phyloP scores from a whole-genome alignment of 768 basidiomycete species.

The Lactarius hatsudake region DNA sequence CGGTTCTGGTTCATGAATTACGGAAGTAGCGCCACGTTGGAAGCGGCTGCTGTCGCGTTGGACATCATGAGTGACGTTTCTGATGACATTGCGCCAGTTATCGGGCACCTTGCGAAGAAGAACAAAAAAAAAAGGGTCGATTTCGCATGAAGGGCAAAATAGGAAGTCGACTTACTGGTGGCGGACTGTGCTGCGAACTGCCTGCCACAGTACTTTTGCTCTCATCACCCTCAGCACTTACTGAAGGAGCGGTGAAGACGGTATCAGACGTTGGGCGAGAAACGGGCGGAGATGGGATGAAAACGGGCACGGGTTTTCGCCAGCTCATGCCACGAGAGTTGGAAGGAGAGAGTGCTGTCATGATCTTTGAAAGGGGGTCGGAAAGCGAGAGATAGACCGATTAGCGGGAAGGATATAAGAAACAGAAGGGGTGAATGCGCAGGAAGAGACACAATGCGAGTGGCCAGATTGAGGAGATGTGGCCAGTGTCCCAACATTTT shows the following conservation, averaged over 20 bases:
- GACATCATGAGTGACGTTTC: constrained; percentile 9
- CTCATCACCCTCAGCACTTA: neutral
- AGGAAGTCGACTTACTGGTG: constrained; percentile 14
- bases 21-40: neutral
- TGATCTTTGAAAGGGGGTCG: constrained; percentile 21
- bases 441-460: constrained; percentile 16
- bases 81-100: constrained; percentile 18
- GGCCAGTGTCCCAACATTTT: constrained; percentile 8
- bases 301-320: constrained; percentile 28
- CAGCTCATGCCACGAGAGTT: constrained; percentile 23
- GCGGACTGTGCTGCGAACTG: neutral
- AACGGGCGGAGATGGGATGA: constrained; percentile 24
- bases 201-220: neutral
- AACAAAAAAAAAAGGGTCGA: neutral
- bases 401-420: constrained; percentile 21
- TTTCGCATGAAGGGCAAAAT: neutral
- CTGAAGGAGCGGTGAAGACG: constrained; percentile 1
- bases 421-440: constrained; percentile 12
- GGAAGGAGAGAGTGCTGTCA: constrained; percentile 21
- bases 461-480: constrained; percentile 14
- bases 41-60: constrained; percentile 6
- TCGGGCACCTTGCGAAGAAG: constrained; percentile 18
- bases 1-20: neutral
- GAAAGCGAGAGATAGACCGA: constrained; percentile 7
- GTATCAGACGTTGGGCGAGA: constrained; percentile 25